Evolutionary conservation across 768 basidiomycete genomes (phyloP), one percentile per base, ranked within the genome.

Genomic region (Termitomyces sp.): DNA sequence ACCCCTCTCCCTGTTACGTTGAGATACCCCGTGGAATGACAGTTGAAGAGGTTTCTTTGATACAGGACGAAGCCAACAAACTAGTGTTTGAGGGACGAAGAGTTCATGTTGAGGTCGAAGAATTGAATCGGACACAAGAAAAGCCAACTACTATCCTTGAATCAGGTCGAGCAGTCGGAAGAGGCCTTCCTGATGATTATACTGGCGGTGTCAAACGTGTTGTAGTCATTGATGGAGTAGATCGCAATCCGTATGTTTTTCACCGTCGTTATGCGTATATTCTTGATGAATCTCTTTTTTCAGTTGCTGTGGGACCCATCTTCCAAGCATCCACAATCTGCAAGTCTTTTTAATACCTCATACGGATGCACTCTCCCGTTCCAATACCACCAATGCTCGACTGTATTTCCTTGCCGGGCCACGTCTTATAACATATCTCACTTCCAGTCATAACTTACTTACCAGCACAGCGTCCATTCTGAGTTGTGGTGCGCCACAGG

Each of bases 401-500:
- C 78, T 95, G 5, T 90, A 85, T 73, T 94, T 97, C 74, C 78
- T 89, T 51, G 74, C 85, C n/a, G 94, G 93, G 5, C 86, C 88
- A 16, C 85, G 93, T 24, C 78, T 92, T 6, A 80, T 88, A 45
- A 65, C 75, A 2, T 78, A 90, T 65, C 74, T 94, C 54, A 74
- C 80, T 2, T 75, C 80, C 2, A 76, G 83, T 0, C 87, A 91
- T 63, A 68, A 71, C 12, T 67, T 79, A 5, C 76, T 94, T 35
- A 75, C 83, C 2, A 69, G 68, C 46, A 78, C 87, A 0, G 79
- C 90, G 0, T 72, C 80, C 2, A 79, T 78, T 16, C 76, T 94
- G 30, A 90, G 85, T 45, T 87, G 89, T 64, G 86, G 87, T 3
- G 73, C 83, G 2, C 73, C 81, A 1, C 81, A 85, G 52, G 82